These are phyloP conservation scores for Aspergillus fischeri DNA, from an alignment of 2,329 filamentous ascomycete genomes.

Conservation along the genomic window DNA sequence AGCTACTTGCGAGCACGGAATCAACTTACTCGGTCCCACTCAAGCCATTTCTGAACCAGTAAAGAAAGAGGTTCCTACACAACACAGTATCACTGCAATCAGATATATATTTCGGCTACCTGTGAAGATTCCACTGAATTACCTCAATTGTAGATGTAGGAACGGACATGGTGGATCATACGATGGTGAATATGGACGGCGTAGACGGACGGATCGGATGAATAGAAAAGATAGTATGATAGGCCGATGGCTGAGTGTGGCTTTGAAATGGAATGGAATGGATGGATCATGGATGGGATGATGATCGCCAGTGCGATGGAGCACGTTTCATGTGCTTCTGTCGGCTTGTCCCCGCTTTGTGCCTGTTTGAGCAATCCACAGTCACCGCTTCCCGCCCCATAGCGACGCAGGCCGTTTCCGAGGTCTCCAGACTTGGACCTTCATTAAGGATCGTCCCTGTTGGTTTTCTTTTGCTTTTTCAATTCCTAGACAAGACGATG, in stretches of 20 bases:
- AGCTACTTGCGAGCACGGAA: not conserved
- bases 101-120: not conserved
- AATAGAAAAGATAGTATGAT: not conserved
- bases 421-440: not conserved
- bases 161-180: slow-evolving; percentile 24
- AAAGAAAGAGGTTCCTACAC: slow-evolving; percentile 31
- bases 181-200: slow-evolving; percentile 6
- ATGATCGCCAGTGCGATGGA: slow-evolving; percentile 2
- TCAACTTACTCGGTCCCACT: slow-evolving; percentile 47
- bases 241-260: not conserved
- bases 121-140: not conserved
- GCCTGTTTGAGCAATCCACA: slow-evolving; percentile 1
- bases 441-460: not conserved
- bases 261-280: slow-evolving; percentile 2
- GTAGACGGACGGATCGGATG: not conserved
- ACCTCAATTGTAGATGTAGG: slow-evolving; percentile 14
- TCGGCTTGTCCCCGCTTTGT: slow-evolving; percentile 5
- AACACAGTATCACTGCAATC: not conserved
- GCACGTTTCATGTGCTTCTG: slow-evolving; percentile 4
- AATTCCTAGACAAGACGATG: not conserved
- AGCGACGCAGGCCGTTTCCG: not conserved
- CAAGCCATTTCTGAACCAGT: slow-evolving; percentile 55
- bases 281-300: slow-evolving; percentile 5
- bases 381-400: not conserved
- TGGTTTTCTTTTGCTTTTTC: not conserved